These are phyloP conservation scores for Solanum tarapatanum DNA, from an alignment of 257 asterid genomes.

Conservation along the genomic window DNA sequence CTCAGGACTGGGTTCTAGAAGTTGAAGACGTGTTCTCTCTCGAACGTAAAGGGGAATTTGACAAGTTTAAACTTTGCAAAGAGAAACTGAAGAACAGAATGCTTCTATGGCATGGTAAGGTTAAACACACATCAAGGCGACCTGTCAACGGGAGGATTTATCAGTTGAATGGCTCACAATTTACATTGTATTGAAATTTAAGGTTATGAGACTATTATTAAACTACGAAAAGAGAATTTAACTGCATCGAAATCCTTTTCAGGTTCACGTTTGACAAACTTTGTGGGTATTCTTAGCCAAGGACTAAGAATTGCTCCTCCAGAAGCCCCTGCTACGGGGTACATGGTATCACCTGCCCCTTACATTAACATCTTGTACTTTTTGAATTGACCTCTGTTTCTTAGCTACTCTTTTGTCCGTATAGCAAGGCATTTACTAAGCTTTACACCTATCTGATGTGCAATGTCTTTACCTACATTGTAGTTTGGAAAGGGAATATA, in stretches of 20 bases:
- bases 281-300: constrained; percentile 93
- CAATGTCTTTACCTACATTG: constrained; percentile 6
- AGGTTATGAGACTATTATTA: neutral
- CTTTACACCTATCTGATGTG: neutral
- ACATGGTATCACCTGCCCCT: constrained; percentile 49
- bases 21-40: constrained; percentile 88
- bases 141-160: neutral
- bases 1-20: constrained; percentile 89
- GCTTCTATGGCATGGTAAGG: constrained; percentile 98
- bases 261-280: constrained; percentile 94
- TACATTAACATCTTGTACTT: neutral
- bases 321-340: constrained; percentile 98
- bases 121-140: constrained; percentile 5
- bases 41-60: constrained; percentile 77
- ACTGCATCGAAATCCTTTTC: constrained; percentile 2
- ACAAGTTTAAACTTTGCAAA: constrained; percentile 62
- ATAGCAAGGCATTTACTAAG: neutral
- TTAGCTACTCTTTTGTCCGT: neutral
- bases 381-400: neutral
- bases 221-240: neutral
- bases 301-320: constrained; percentile 98
- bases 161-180: neutral
- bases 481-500: constrained; percentile 96
- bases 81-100: constrained; percentile 75
- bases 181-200: neutral